Percentiles rank a stretch among this genome's conserved stretches.
phyloP scores from a whole-genome alignment of 257 asterid species.

The Cynanchum wilfordii region DNA sequence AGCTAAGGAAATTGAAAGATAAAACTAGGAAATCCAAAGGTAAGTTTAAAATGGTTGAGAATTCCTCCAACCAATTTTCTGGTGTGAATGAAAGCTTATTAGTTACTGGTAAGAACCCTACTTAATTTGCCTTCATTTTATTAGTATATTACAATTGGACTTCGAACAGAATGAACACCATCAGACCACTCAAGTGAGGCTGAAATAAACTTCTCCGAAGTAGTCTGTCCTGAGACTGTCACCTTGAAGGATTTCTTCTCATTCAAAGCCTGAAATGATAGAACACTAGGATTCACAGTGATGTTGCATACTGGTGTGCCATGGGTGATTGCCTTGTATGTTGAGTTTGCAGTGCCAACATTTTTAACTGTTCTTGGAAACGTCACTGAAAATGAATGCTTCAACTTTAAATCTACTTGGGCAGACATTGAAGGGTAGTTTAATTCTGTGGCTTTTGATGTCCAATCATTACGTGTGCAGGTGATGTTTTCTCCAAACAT shows the following conservation, averaged over 20 bases:
- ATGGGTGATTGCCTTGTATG: neutral
- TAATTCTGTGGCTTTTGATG: constrained; percentile 2
- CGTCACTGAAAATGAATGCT: neutral
- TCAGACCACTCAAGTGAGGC: constrained; percentile 38
- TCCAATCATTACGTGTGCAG: neutral
- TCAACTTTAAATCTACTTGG: neutral
- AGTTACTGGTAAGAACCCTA: too few species aligned
- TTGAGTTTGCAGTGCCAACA: constrained; percentile 6
- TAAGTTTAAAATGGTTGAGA: neutral
- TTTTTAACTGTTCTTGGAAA: constrained; percentile 11
- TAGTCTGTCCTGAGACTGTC: neutral
- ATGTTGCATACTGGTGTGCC: neutral
- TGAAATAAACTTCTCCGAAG: neutral
- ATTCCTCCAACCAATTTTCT: neutral
- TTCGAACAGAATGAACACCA: constrained; percentile 22
- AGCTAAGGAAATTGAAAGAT: too few species aligned
- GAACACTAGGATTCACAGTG: constrained; percentile 2
- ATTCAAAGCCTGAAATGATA: neutral
- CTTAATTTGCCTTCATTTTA: too few species aligned
- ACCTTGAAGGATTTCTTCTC: constrained; percentile 7
- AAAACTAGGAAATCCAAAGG: neutral
- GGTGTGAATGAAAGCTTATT: neutral
- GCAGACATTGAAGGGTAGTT: constrained; percentile 25
- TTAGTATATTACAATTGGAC: constrained; percentile 15
- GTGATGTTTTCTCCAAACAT: constrained; percentile 13